A percentile compares a stretch with the other conserved stretches of the same genome.
Evolutionary conservation across 768 basidiomycete species (phyloP).

Genomic region (Boletellus ananiceps): DNA sequence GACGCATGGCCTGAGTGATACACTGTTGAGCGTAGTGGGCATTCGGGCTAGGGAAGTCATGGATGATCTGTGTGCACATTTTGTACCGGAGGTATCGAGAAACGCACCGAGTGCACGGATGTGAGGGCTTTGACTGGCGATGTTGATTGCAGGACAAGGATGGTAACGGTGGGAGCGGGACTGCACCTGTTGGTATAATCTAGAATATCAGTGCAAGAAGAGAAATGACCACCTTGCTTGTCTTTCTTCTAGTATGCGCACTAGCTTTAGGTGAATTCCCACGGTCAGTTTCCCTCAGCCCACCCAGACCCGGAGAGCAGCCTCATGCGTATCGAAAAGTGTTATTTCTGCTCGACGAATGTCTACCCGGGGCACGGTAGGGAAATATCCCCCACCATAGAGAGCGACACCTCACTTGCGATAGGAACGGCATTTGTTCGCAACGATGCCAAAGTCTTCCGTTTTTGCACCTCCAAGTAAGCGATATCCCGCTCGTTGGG

Average conservation of each 20-base stretch:
- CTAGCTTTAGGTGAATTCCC: constrained; percentile 13
- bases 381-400: constrained; percentile 6
- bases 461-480: constrained; percentile 97
- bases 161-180: too few relatives aligned
- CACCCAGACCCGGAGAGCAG: constrained; percentile 1
- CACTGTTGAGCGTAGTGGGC: constrained; percentile 41
- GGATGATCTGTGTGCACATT: constrained; percentile 29
- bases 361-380: constrained; percentile 95
- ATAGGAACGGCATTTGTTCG: constrained; percentile 91
- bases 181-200: too few relatives aligned
- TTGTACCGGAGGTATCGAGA: background rate
- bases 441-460: constrained; percentile 96
- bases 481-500: constrained; percentile 22
- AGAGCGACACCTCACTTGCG: background rate
- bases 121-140: background rate
- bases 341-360: constrained; percentile 96
- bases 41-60: too few relatives aligned
- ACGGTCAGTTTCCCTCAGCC: constrained; percentile 14
- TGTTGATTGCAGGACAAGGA: background rate
- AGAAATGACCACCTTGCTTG: too few relatives aligned
- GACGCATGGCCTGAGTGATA: constrained; percentile 40
- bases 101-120: constrained; percentile 3
- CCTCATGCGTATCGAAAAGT: constrained; percentile 91
- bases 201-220: too few relatives aligned
- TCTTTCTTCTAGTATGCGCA: too few relatives aligned